Percentiles rank a stretch among this genome's conserved stretches.
These are phyloP conservation scores for Scedosporium apiospermum DNA, from an alignment of 2,329 filamentous ascomycete species.

Conservation along the genomic window DNA sequence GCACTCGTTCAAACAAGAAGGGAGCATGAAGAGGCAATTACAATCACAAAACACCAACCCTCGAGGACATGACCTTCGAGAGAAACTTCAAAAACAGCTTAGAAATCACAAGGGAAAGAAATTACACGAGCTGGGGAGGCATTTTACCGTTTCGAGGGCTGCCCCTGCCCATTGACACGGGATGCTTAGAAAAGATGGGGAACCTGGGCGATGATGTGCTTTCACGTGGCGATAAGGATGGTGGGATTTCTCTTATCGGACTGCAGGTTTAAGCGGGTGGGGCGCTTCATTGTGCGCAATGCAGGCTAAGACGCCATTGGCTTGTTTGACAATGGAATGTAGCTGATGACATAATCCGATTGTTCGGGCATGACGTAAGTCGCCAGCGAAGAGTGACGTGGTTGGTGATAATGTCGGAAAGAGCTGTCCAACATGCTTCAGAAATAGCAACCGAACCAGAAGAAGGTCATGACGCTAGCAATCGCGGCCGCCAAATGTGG, in stretches of 20 bases:
- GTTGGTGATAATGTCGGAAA: too few relatives aligned
- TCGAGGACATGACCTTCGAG: too few relatives aligned
- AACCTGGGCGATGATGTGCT: slow-evolving; percentile 6
- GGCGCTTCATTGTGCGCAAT: background rate
- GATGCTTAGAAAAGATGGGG: background rate
- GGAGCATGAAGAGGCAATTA: too few relatives aligned
- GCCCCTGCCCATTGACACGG: background rate
- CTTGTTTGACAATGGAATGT: too few relatives aligned
- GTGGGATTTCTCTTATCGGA: background rate
- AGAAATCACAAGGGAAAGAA: background rate
- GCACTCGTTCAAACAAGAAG: too few relatives aligned
- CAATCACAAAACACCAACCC: background rate
- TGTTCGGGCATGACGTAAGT: too few relatives aligned
- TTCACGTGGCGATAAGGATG: slow-evolving; percentile 7
- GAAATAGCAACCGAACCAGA: too few relatives aligned
- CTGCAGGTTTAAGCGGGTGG: background rate
- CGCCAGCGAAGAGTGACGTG: too few relatives aligned
- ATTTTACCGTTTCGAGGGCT: background rate
- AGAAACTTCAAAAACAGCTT: background rate
- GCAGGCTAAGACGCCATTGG: background rate
- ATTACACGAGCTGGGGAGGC: background rate
- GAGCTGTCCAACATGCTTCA: too few relatives aligned
- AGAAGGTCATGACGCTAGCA: too few relatives aligned
- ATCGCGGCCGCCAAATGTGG: too few relatives aligned
- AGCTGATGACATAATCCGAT: too few relatives aligned